phyloP scores from a whole-genome alignment of 2,329 filamentous ascomycete genomes.

The Apiospora phragmitis region DNA sequence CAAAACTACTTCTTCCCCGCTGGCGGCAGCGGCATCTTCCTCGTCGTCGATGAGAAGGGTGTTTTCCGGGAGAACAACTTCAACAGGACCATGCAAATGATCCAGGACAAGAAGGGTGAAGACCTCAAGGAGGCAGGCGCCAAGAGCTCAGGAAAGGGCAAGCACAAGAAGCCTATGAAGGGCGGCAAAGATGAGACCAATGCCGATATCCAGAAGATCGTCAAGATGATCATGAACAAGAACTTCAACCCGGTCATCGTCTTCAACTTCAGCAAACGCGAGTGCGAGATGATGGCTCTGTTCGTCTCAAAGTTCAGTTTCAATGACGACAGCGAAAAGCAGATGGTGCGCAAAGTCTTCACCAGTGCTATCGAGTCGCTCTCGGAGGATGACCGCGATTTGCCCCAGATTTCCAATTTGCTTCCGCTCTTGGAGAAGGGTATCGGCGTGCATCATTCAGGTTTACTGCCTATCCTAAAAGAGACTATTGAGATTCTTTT shows the following conservation, averaged over 20 bases:
- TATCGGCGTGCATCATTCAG: slow-evolving; percentile 96
- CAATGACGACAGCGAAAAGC: slow-evolving; percentile 95
- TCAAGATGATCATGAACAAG: slow-evolving; percentile 98
- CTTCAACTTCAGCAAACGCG: slow-evolving; percentile 98
- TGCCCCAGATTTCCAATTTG: slow-evolving; percentile 90
- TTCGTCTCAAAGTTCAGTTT: slow-evolving; percentile 86
- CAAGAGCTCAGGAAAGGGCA: slow-evolving; percentile 82
- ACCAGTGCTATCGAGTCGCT: slow-evolving; percentile 89
- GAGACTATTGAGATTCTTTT: slow-evolving; percentile 99
- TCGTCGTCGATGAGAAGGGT: slow-evolving; percentile 96
- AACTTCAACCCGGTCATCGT: slow-evolving; percentile 98
- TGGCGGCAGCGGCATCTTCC: slow-evolving; percentile 87
- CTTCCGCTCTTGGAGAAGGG: slow-evolving; percentile 85
- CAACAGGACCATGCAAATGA: slow-evolving; percentile 88
- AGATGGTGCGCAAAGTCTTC: slow-evolving; percentile 93
- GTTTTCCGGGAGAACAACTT: slow-evolving; percentile 97
- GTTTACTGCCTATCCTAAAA: slow-evolving; percentile 91
- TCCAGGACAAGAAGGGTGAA: slow-evolving; percentile 83
- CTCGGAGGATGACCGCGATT: slow-evolving; percentile 83
- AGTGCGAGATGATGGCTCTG: slow-evolving; percentile 88
- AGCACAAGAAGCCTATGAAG: slow-evolving; percentile 89
- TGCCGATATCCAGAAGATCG: slow-evolving; percentile 93
- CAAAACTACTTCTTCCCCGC: slow-evolving; percentile 98
- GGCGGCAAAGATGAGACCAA: slow-evolving; percentile 71
- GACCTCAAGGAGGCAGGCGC: slow-evolving; percentile 79